Base-by-base conservation (phyloP, 208 protist genomes). In the Wallacemonas rigidus region DNA sequence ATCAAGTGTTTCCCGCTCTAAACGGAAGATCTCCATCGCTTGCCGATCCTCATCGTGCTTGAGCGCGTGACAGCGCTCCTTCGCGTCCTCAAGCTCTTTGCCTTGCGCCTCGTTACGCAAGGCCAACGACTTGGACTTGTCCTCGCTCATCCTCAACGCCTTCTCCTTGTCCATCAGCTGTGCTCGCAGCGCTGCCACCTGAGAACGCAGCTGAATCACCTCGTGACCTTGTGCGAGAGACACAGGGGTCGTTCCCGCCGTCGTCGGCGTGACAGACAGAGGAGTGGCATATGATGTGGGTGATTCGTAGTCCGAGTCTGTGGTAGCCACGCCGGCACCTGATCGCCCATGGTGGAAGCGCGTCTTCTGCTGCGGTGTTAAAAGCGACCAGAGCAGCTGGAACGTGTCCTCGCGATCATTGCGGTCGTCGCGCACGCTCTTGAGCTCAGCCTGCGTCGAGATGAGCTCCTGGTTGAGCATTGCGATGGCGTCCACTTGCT, bases 281-380 rank as follows among this genome's bases (percentile, higher is more conserved):
- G 26, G 26, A 26, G 26, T 26, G 26, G 26, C 26, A 26, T 26
- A 26, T 26, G 26, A 26, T 26, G 26, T 26, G 26, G 45, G 0
- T 50, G 45, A 6, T 6, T 50, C 45, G 45, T 6, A 14, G 45
- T 50, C 45, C 8, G 45, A 6, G 45, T 50, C 45, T 6, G 45
- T 12, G 45, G 8, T 12, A 12, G 45, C 45, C 8, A 50, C 8
- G 45, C 45, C 45, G 26, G 26, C 26, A 26, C 26, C 26, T 26
- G 26, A 26, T 12, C 45, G 45, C 8, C 57, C 45, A 54, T 69
- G 58, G n/a, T 51, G 72, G 56, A 86, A 84, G 12, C 81, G 77
- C 43, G 74, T 72, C 70, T 86, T 85, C 75, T 89, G 80, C 41
- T 85, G 77, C 15, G 80, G 84, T 61, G 80, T 82, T 9, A 84